Evolutionary conservation across 2,329 filamentous ascomycete genomes (phyloP).

Genomic region (Aspergillus neotritici): DNA sequence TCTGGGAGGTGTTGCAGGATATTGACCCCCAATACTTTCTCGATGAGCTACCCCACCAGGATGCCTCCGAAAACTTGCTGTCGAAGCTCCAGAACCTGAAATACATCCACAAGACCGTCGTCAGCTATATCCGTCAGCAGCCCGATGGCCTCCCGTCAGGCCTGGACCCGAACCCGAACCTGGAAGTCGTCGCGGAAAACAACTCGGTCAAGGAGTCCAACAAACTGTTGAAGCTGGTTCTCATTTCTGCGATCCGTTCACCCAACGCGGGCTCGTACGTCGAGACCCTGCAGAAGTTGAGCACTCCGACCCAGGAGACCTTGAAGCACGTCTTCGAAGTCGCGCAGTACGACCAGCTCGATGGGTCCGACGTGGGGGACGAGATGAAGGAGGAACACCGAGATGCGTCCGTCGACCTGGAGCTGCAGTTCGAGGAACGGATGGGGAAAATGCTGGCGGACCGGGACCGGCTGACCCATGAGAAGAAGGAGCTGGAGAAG

Average conservation of each 20-base stretch:
- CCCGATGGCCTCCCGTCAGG: slow-evolving; percentile 41
- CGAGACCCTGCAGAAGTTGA: slow-evolving; percentile 40
- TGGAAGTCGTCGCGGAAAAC: slow-evolving; percentile 43
- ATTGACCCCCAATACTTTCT: slow-evolving; percentile 46
- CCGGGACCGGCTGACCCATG: slow-evolving; percentile 54
- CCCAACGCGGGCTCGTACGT: slow-evolving; percentile 53
- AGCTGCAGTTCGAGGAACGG: slow-evolving; percentile 45
- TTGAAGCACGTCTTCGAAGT: slow-evolving; percentile 46
- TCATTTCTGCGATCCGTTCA: slow-evolving; percentile 58
- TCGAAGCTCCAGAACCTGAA: slow-evolving; percentile 47
- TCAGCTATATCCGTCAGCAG: slow-evolving; percentile 42
- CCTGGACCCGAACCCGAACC: slow-evolving; percentile 39
- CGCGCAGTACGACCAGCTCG: slow-evolving; percentile 38
- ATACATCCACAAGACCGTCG: slow-evolving; percentile 43
- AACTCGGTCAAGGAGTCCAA: slow-evolving; percentile 40
- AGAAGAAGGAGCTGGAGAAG: slow-evolving; percentile 47
- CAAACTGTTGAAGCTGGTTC: slow-evolving; percentile 58
- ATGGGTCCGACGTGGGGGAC: slow-evolving; percentile 32
- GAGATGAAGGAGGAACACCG: slow-evolving; percentile 35
- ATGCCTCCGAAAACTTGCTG: slow-evolving; percentile 42
- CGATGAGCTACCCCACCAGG: slow-evolving; percentile 43
- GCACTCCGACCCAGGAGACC: slow-evolving; percentile 40
- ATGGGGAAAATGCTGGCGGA: slow-evolving; percentile 45
- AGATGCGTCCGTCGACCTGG: slow-evolving; percentile 37
- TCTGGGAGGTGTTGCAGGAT: slow-evolving; percentile 46